Evolutionary conservation across 2,329 filamentous ascomycete genomes (phyloP), one percentile per base, ranked within the genome.

Genomic region (Colletotrichum eleusines): DNA sequence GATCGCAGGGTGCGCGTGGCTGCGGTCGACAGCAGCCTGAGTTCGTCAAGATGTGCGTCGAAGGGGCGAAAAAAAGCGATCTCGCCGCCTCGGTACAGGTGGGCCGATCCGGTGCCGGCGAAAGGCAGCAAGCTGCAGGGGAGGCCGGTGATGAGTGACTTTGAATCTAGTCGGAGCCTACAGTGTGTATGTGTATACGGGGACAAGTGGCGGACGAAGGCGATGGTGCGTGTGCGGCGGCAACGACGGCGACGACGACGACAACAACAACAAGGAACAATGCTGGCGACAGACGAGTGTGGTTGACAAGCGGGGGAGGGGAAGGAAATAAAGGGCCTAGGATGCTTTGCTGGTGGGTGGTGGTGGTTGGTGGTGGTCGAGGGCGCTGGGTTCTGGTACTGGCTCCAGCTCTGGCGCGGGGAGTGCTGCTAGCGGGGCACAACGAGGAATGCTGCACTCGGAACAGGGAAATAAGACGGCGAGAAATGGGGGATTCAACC

Each of bases 231-330:
- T 55, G 31, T 42, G 44, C 50, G 48, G 42, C 31, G 38, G 33
- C 66, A 31, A 48, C 26, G 40, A 46, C 26, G n/a, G n/a, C 20
- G 46, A 55, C 31, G 46, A 33, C 61, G 40, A 48, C 26, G 40
- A 20, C 40, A 14, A 42, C 42, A 11, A 44, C 18, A 33, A 54
- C 35, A 18, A 26, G 14, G 42, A 40, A 58, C 58, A 54, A 69
- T 53, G 64, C 64, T 69, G 64, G 64, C 54, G 26, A 64, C 50
- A 53, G 35, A 31, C 44, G 35, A 58, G 40, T n/a, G 42, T 40
- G 12, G 54, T 61, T n/a, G 33, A 38, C 57, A 69, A 54, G 63
- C 64, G 61, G 60, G 60, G 69, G 73, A 71, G 55, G 53, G 71
- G 63, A 46, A 69, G 62, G 55, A 66, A 65, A 66, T 66, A 44